Percentiles rank a stretch among this genome's conserved stretches.
phyloP scores from a whole-genome alignment of 192 early-diverging fungal genomes.

The Backusella westeae region DNA sequence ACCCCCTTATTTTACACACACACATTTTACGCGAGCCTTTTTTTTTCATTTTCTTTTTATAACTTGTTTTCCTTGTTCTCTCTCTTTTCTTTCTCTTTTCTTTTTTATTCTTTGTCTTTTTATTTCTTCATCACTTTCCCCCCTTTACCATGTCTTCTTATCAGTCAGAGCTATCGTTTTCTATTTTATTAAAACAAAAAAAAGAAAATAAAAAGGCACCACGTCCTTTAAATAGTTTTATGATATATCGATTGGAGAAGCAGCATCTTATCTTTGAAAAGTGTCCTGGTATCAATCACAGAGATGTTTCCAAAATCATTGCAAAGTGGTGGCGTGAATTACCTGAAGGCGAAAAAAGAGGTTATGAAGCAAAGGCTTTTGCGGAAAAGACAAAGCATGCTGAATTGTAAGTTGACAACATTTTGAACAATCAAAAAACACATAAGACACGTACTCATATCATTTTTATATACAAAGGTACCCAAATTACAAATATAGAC shows the following conservation, averaged over 20 bases:
- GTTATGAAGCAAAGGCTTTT: constrained; percentile 48
- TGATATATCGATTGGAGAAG: constrained; percentile 59
- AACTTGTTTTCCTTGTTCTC: neutral
- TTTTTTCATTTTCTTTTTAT: neutral
- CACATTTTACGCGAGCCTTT: neutral
- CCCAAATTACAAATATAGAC: constrained; percentile 3
- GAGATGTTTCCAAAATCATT: constrained; percentile 59
- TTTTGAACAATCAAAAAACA: neutral
- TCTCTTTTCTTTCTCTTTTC: neutral
- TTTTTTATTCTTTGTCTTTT: neutral
- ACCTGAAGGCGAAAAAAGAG: constrained; percentile 47
- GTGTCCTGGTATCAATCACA: constrained; percentile 54
- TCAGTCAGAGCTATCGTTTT: neutral
- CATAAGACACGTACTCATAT: neutral
- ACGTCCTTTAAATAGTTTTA: constrained; percentile 67
- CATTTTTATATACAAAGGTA: neutral
- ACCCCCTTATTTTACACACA: neutral
- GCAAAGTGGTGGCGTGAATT: constrained; percentile 62
- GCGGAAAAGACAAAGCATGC: constrained; percentile 47
- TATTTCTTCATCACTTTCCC: neutral
- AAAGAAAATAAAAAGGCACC: constrained; percentile 9
- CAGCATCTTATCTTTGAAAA: constrained; percentile 50
- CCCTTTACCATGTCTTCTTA: neutral
- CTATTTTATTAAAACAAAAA: constrained; percentile 6
- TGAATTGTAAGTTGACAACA: constrained; percentile 25